Conservation (phyloP, 768 basidiomycete genomes). For the Vararia minispora region DNA sequence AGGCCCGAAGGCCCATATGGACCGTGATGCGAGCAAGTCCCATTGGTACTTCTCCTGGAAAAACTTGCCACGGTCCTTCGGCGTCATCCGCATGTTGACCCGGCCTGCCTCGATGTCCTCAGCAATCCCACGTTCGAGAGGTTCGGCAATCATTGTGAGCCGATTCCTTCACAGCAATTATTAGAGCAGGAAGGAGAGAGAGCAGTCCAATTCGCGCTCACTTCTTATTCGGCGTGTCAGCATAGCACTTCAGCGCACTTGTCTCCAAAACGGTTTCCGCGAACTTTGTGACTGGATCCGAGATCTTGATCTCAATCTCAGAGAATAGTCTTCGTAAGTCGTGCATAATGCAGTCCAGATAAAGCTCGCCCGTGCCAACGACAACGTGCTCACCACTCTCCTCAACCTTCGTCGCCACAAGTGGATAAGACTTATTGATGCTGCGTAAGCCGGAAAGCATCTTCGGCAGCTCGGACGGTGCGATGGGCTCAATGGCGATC, state of each 20-base stretch:
- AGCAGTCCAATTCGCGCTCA: too few species aligned
- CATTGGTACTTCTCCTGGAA: conserved; percentile 97
- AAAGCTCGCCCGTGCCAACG: conserved; percentile 94
- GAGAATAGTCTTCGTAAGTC: conserved; percentile 86
- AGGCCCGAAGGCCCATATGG: conserved; percentile 99
- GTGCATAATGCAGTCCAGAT: conserved; percentile 95
- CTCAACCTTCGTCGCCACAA: conserved; percentile 91
- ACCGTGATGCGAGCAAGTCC: conserved; percentile 94
- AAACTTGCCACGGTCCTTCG: conserved; percentile 90
- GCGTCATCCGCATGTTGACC: conserved; percentile 89
- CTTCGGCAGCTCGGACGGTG: conserved; percentile 95
- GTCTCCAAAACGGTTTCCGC: conserved; percentile 98
- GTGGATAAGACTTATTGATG: conserved; percentile 95
- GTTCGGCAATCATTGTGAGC: conserved; percentile 98
- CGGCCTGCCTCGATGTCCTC: conserved; percentile 93
- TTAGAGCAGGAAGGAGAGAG: conserved; percentile 1
- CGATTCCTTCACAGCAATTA: conserved; percentile 58
- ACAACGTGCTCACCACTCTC: conserved; percentile 97
- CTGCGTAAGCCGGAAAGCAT: conserved; percentile 96
- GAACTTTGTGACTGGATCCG: conserved; percentile 97
- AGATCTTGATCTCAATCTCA: conserved; percentile 99
- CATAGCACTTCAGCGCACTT: conserved; percentile 95
- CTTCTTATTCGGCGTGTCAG: conserved; percentile 99
- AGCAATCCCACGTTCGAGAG: conserved; percentile 88
- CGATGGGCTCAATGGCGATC: conserved; percentile 96